Evolutionary conservation across 2,329 filamentous ascomycete species (phyloP).

Genomic region (Cladophialophora immunda): DNA sequence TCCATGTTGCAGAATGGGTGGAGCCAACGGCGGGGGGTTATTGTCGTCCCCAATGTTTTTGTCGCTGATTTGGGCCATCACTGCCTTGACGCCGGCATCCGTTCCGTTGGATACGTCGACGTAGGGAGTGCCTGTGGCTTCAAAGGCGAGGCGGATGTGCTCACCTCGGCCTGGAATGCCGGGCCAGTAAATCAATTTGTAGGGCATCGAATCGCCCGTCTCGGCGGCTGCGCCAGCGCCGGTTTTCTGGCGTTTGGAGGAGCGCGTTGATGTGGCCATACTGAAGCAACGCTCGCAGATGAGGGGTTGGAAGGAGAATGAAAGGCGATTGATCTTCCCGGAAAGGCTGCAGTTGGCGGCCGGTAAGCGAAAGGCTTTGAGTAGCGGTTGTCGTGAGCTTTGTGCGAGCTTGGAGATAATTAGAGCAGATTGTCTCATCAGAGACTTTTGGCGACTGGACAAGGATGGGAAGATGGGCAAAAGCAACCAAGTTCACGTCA

Average conservation of each 20-base stretch:
- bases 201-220: constrained; percentile 9
- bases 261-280: constrained; percentile 33
- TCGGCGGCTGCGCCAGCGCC: constrained; percentile 13
- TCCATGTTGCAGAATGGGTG: constrained; percentile 68
- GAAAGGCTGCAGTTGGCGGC: neutral
- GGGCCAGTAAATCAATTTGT: constrained; percentile 53
- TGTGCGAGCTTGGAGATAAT: neutral
- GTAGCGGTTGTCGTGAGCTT: neutral
- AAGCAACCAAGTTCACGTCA: neutral
- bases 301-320: neutral
- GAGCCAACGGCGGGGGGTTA: constrained; percentile 73
- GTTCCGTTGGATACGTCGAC: constrained; percentile 64
- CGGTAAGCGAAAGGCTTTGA: neutral
- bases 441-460: neutral
- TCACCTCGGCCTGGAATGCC: constrained; percentile 77
- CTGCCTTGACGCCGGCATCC: constrained; percentile 60
- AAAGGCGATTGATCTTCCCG: neutral
- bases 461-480: neutral
- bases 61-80: constrained; percentile 59
- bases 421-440: neutral
- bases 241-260: constrained; percentile 40
- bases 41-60: constrained; percentile 52
- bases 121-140: constrained; percentile 72
- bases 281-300: constrained; percentile 1
- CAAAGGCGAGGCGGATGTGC: constrained; percentile 75